Evolutionary conservation across 2,329 filamentous ascomycete genomes (phyloP).

Genomic region (Phaeoacremonium minimum): DNA sequence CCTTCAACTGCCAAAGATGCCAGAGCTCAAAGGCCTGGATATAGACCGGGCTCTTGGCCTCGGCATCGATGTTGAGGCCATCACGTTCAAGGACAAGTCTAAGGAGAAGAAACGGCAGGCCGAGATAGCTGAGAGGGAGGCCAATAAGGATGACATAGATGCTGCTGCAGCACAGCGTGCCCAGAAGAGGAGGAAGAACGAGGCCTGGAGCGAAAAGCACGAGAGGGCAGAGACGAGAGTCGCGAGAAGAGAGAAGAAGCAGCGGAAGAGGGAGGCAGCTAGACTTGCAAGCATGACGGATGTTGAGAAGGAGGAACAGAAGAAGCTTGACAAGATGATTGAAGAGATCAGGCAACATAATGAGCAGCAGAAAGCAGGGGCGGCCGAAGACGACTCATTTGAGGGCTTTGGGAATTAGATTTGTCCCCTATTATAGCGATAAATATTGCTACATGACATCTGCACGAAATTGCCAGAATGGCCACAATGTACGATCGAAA

Average conservation of each 20-base stretch:
- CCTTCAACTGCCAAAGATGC: constrained; percentile 86
- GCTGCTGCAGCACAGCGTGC: constrained; percentile 36
- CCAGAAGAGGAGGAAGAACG: constrained; percentile 55
- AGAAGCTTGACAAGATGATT: constrained; percentile 61
- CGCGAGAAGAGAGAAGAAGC: constrained; percentile 27
- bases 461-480: too few relatives aligned
- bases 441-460: too few relatives aligned
- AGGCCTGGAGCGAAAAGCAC: constrained; percentile 69
- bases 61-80: constrained; percentile 63
- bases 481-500: too few relatives aligned
- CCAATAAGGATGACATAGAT: constrained; percentile 28
- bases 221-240: constrained; percentile 60
- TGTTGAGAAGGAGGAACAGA: constrained; percentile 59
- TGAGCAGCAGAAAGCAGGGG: constrained; percentile 27
- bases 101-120: constrained; percentile 62
- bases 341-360: constrained; percentile 59
- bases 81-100: constrained; percentile 67
- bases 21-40: constrained; percentile 72
- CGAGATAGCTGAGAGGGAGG: constrained; percentile 45
- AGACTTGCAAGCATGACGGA: constrained; percentile 63
- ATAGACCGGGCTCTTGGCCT: constrained; percentile 62
- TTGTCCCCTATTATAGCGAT: too few relatives aligned
- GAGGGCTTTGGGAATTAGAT: constrained; percentile 50
- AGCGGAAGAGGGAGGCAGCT: constrained; percentile 51
- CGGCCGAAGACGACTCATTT: constrained; percentile 47